phyloP scores from a whole-genome alignment of 257 asterid genomes.

The Mentha longifolia region DNA sequence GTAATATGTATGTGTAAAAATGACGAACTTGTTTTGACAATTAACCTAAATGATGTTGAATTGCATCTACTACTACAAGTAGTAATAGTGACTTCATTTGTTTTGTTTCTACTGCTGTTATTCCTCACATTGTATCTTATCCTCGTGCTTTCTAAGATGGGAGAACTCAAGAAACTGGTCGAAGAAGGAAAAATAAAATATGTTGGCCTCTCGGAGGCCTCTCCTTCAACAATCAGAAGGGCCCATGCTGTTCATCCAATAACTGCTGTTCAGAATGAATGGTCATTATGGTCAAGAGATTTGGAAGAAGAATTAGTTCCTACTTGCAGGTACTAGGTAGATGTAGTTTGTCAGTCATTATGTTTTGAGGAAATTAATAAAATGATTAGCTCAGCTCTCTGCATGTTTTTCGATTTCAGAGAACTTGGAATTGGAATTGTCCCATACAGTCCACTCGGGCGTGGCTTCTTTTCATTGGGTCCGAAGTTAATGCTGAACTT shows the following conservation, averaged over 20 bases:
- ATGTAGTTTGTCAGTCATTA: neutral
- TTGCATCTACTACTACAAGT: too few species aligned
- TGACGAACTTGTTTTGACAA: neutral
- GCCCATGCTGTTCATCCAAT: conserved; percentile 67
- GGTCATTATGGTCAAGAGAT: conserved; percentile 60
- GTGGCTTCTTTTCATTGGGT: conserved; percentile 41
- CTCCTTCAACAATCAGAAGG: conserved; percentile 60
- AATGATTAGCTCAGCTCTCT: neutral
- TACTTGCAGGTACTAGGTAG: conserved; percentile 52
- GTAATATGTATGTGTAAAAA: neutral
- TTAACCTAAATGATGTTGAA: neutral
- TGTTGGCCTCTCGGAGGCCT: conserved; percentile 63
- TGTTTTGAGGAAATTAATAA: neutral
- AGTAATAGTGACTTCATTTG: neutral
- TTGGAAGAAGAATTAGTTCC: conserved; percentile 54
- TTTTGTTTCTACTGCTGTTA: neutral
- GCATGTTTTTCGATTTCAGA: conserved; percentile 25
- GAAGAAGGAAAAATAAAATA: conserved; percentile 65
- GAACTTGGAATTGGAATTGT: conserved; percentile 49
- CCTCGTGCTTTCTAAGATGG: conserved; percentile 37
- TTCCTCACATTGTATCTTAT: neutral
- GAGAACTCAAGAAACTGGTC: conserved; percentile 60
- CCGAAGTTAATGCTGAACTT: conserved; percentile 20
- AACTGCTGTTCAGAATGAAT: conserved; percentile 57
- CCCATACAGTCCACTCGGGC: conserved; percentile 46